These are phyloP conservation scores for Phytophthora boehmeriae DNA, from an alignment of 352 stramenopile genomes.

Conservation along the genomic window DNA sequence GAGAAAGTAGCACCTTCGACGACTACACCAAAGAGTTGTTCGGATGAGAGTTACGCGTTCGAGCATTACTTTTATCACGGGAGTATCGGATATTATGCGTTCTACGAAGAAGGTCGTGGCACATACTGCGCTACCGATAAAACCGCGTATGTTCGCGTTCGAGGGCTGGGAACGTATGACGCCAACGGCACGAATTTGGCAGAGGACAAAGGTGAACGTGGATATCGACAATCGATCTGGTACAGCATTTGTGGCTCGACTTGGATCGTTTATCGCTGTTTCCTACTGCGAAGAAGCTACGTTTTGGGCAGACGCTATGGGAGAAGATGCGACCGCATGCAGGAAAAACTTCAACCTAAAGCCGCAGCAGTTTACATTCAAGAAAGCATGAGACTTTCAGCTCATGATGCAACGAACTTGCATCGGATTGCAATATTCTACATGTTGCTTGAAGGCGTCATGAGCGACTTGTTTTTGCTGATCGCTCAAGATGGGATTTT, in stretches of 20 bases:
- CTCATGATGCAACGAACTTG: conserved; percentile 19
- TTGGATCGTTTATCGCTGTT: conserved; percentile 27
- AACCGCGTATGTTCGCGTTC: conserved; percentile 24
- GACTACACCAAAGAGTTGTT: conserved; percentile 12
- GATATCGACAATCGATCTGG: conserved; percentile 30
- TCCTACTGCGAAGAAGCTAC: conserved; percentile 27
- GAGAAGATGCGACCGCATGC: conserved; percentile 14
- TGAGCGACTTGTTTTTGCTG: conserved; percentile 37
- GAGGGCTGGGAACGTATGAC: conserved; percentile 22
- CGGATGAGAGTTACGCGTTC: conserved; percentile 18
- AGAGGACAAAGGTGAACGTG: conserved; percentile 7
- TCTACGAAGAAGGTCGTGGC: conserved; percentile 33
- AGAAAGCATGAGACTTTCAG: conserved; percentile 26
- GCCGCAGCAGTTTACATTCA: conserved; percentile 27
- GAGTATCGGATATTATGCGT: conserved; percentile 33
- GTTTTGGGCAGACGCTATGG: conserved; percentile 18
- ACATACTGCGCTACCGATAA: conserved; percentile 22
- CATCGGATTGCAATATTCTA: conserved; percentile 26
- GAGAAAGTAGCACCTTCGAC: background rate
- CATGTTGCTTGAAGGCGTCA: conserved; percentile 28
- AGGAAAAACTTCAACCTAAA: conserved; percentile 5
- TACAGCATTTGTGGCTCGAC: conserved; percentile 20
- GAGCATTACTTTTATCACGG: conserved; percentile 39
- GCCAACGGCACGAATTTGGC: conserved; percentile 21
- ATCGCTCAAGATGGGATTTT: conserved; percentile 26